Base-by-base conservation (phyloP, 1,284 basidiomycete genomes). In the Pascua guehoae region DNA sequence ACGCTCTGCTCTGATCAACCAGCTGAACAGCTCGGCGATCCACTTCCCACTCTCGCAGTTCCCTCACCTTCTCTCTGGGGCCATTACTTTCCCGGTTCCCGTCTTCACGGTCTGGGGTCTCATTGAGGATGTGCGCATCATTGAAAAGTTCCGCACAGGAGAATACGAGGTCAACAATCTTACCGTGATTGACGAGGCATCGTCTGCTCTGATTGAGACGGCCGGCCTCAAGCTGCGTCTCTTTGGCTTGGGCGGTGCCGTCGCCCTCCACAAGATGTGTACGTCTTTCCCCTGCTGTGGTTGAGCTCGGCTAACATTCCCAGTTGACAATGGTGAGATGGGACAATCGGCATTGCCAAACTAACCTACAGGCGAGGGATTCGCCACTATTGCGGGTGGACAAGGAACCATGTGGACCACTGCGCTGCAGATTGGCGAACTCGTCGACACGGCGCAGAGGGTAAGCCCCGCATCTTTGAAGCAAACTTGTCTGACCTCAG, bases 381-480 rank as follows among this genome's bases (percentile, higher is more conserved):
- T 82, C 49, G 94, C 91, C 3, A 97, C 95, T 12, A 97, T 98
- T 63, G 95, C 96, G 0, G 96, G 96, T 46, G 95, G 91, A 1
- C 89, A 92, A 71, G 96, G 96, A 36, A 98, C 94, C 18, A 97
- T 98, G 88, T 99, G 96, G 96, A 91, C 92, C 0, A 98, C 95
- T 0, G 89, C 92, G 7, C 83, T 99, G 32, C 96, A 98, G 77
- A 89, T 99, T 45, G 96, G 96, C 61, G 95, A 98, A 77, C 86
- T 99, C 45, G 87, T 98, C 55, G 96, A 98, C 77, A 98, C 93
- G 1, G 92, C 95, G 2, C 91, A 97, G 74, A 86, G 93, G 63
- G 91, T 93, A 48, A 62, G 77, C 63, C 16, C 52, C 14, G 12
- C 39, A 5, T 24, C 16, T 8, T 7, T n/a, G 12, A 10, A 12